Percentiles rank a stretch among this genome's conserved stretches.
Evolutionary conservation across 1,284 basidiomycete genomes (phyloP).

Genomic region (Earliella scabrosa): DNA sequence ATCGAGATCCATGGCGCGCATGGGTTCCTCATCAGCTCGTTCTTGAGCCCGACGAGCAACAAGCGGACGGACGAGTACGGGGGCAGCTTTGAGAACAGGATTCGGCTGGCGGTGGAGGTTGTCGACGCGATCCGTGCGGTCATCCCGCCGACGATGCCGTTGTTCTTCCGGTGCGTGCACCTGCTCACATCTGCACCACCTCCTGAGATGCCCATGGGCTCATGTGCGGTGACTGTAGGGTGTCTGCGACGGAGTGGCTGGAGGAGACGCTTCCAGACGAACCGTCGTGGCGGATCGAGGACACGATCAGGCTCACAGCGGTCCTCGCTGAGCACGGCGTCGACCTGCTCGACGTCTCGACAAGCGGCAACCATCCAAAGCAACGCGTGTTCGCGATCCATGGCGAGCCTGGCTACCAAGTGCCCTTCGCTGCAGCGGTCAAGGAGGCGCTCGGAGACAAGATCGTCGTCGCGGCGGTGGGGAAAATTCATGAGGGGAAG

Average conservation of each 20-base stretch:
- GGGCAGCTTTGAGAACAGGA: slow-evolving; percentile 56
- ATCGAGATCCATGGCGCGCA: slow-evolving; percentile 45
- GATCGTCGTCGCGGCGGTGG: slow-evolving; percentile 58
- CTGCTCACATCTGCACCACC: slow-evolving; percentile 11
- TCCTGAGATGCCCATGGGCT: not conserved
- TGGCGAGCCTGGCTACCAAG: slow-evolving; percentile 44
- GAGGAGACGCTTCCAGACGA: slow-evolving; percentile 48
- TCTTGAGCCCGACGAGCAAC: slow-evolving; percentile 57
- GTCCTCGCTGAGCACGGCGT: slow-evolving; percentile 54
- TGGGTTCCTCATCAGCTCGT: slow-evolving; percentile 46
- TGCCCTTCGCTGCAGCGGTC: slow-evolving; percentile 52
- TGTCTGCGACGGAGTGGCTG: slow-evolving; percentile 62
- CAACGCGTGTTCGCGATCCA: slow-evolving; percentile 16
- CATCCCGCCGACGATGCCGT: slow-evolving; percentile 62
- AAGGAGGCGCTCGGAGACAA: slow-evolving; percentile 43
- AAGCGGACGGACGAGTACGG: slow-evolving; percentile 63
- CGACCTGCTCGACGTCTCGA: slow-evolving; percentile 53
- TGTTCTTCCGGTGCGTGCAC: slow-evolving; percentile 68
- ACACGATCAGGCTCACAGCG: slow-evolving; percentile 51
- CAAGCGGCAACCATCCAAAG: slow-evolving; percentile 48
- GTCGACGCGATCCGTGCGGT: slow-evolving; percentile 49
- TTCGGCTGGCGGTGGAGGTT: slow-evolving; percentile 51
- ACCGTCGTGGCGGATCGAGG: slow-evolving; percentile 56
- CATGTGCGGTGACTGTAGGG: slow-evolving; percentile 30
- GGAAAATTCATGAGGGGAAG: slow-evolving; percentile 56